Conservation (phyloP, 73 alveolate genomes). For the Stentor roeselii region DNA sequence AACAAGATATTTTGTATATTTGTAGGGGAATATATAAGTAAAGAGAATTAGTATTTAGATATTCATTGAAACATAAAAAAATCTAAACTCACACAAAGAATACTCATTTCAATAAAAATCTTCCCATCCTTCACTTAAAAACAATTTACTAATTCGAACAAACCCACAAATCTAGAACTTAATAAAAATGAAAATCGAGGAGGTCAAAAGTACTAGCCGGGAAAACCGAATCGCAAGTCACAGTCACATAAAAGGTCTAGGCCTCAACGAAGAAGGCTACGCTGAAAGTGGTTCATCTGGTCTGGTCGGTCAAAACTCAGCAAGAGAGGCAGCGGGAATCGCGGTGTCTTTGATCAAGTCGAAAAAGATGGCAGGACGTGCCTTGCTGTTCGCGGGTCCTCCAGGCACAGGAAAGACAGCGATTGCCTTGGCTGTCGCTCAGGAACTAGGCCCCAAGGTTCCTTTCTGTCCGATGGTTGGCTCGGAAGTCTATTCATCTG, state of each 20-base stretch:
- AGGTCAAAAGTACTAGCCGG: slow-evolving; percentile 98
- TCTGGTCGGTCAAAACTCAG: slow-evolving; percentile 94
- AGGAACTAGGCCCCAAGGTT: slow-evolving; percentile 99
- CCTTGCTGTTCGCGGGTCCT: slow-evolving; percentile 87
- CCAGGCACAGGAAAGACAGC: slow-evolving; percentile 99
- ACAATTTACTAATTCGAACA: too few species aligned
- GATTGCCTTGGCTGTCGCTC: slow-evolving; percentile 96
- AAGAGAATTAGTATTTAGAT: too few species aligned
- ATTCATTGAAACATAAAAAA: too few species aligned
- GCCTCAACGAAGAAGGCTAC: slow-evolving; percentile 91
- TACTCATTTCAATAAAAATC: too few species aligned
- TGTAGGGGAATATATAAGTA: too few species aligned
- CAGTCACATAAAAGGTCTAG: slow-evolving; percentile 98
- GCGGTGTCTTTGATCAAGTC: slow-evolving; percentile 98
- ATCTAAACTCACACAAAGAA: too few species aligned
- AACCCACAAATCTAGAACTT: too few species aligned
- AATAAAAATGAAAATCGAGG: slow-evolving; percentile 87
- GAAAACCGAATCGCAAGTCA: slow-evolving; percentile 98
- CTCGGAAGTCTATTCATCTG: slow-evolving; percentile 98
- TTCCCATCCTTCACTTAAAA: too few species aligned
- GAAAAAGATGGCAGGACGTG: slow-evolving; percentile 99
- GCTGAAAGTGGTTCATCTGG: slow-evolving; percentile 55
- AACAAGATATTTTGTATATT: too few species aligned
- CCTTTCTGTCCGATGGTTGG: slow-evolving; percentile 99
- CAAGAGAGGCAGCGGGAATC: slow-evolving; percentile 96